Percentiles rank a stretch among this genome's conserved stretches.
Conservation (phyloP, 2,329 filamentous ascomycete species). For the Hypoxylon sp. region DNA sequence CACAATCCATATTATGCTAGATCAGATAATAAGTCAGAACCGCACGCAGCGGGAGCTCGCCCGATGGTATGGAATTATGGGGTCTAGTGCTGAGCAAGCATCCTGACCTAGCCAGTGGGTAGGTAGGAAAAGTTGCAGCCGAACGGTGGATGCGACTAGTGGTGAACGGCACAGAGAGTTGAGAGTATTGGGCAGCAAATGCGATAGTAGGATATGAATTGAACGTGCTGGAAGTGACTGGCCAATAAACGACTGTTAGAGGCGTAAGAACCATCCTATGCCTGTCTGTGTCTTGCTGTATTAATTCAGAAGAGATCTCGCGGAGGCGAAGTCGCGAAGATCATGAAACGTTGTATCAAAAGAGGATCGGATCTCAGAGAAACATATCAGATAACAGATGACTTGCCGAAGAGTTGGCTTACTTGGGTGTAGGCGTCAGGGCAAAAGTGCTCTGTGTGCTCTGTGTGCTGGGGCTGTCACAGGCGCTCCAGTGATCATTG, state of each 20-base stretch:
- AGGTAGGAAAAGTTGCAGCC: conserved; percentile 10
- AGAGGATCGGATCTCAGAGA: conserved; percentile 40
- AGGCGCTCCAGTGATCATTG: conserved; percentile 41
- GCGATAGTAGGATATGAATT: conserved; percentile 16
- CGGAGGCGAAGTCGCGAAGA: conserved; percentile 43
- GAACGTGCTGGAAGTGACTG: conserved; percentile 12
- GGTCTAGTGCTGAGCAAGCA: conserved; percentile 26
- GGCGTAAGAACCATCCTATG: not conserved
- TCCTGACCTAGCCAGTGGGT: conserved; percentile 13
- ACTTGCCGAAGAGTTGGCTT: conserved; percentile 30
- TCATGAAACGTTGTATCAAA: conserved; percentile 49
- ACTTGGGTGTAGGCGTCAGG: conserved; percentile 24
- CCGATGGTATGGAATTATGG: conserved; percentile 32
- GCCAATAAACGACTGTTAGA: conserved; percentile 27
- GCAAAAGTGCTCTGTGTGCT: conserved; percentile 18
- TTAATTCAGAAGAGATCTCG: conserved; percentile 26
- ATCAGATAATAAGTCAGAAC: conserved; percentile 18
- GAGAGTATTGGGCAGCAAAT: conserved; percentile 9
- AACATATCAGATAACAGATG: conserved; percentile 40
- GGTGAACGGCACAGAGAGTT: conserved; percentile 6
- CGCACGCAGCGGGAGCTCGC: conserved; percentile 18
- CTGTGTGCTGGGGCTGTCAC: conserved; percentile 23
- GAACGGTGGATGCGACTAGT: conserved; percentile 18
- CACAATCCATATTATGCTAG: conserved; percentile 13
- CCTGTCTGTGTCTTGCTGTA: not conserved